Percentiles rank a stretch among this genome's conserved stretches.
phyloP scores from a whole-genome alignment of 495 filamentous ascomycete species.

The Poronia punctata region DNA sequence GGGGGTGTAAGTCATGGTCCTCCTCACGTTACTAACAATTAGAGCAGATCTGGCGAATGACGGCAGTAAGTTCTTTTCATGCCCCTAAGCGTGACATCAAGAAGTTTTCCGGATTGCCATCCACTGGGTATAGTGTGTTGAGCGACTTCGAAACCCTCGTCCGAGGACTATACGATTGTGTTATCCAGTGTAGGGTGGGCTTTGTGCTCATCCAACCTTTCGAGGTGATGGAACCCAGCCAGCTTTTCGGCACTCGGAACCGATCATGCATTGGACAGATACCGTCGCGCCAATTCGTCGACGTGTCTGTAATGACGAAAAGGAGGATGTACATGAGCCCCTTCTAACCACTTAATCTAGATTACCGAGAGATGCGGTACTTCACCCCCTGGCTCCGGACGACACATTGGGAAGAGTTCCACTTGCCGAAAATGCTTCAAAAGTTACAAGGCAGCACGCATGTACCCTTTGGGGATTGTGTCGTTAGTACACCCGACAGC shows the following conservation, averaged over 20 bases:
- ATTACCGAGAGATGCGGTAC: slow-evolving; percentile 64
- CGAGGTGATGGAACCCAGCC: no score
- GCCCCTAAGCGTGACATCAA: no score
- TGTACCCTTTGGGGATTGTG: slow-evolving; percentile 69
- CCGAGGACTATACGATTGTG: no score
- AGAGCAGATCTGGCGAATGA: slow-evolving; percentile 60
- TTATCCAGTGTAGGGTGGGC: no score
- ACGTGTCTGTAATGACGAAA: neutral
- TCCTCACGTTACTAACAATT: slow-evolving; percentile 1
- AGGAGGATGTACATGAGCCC: neutral
- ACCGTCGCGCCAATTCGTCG: no score
- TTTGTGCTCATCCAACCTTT: no score
- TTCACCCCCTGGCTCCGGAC: slow-evolving; percentile 44
- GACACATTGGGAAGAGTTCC: slow-evolving; percentile 58
- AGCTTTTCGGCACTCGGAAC: no score
- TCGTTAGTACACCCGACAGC: slow-evolving; percentile 67
- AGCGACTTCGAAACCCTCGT: no score
- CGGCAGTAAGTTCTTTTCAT: slow-evolving; percentile 39
- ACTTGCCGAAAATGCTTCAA: slow-evolving; percentile 58
- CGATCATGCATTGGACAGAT: no score
- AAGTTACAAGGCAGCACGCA: slow-evolving; percentile 52
- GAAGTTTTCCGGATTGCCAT: no score
- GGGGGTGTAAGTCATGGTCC: no score
- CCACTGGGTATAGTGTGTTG: no score
- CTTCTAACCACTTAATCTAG: neutral